Evolutionary conservation across 805 yeast genomes (phyloP).

Genomic region (Teunomyces lycoperdinae): DNA sequence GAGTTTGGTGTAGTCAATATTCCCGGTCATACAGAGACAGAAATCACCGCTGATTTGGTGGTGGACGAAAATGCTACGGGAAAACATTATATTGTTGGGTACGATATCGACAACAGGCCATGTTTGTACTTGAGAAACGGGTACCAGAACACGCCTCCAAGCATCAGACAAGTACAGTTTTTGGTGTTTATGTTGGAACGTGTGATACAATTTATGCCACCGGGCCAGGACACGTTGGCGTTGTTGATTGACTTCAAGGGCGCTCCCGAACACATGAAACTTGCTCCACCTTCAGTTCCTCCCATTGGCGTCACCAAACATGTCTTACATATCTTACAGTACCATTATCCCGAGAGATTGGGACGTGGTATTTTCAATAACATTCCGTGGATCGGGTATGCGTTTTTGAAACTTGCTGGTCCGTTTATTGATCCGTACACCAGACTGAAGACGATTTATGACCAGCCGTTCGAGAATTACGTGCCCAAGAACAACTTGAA

Average conservation of each 20-base stretch:
- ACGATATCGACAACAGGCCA: constrained; percentile 85
- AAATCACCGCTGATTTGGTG: constrained; percentile 53
- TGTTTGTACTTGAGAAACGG: constrained; percentile 92
- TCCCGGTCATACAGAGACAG: constrained; percentile 36
- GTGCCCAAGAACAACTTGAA: constrained; percentile 54
- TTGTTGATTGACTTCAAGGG: constrained; percentile 89
- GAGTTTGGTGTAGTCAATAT: constrained; percentile 67
- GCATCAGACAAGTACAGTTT: constrained; percentile 92
- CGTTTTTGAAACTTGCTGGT: constrained; percentile 53
- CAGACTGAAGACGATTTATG: constrained; percentile 54
- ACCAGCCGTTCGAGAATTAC: constrained; percentile 54
- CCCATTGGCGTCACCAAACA: constrained; percentile 50
- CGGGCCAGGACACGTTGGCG: constrained; percentile 93
- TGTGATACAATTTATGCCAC: constrained; percentile 91
- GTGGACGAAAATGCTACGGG: constrained; percentile 83
- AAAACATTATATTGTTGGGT: constrained; percentile 88
- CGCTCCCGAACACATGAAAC: constrained; percentile 49
- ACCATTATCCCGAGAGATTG: constrained; percentile 58
- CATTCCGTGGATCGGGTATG: constrained; percentile 56
- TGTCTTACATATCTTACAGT: constrained; percentile 49
- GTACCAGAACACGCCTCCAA: constrained; percentile 89
- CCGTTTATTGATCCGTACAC: constrained; percentile 62
- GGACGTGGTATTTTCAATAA: constrained; percentile 54
- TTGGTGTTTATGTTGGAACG: constrained; percentile 89
- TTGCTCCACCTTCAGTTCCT: constrained; percentile 43